These are phyloP conservation scores for Heliamphora pulchella DNA, from an alignment of 179 eudicot genomes.

Conservation along the genomic window DNA sequence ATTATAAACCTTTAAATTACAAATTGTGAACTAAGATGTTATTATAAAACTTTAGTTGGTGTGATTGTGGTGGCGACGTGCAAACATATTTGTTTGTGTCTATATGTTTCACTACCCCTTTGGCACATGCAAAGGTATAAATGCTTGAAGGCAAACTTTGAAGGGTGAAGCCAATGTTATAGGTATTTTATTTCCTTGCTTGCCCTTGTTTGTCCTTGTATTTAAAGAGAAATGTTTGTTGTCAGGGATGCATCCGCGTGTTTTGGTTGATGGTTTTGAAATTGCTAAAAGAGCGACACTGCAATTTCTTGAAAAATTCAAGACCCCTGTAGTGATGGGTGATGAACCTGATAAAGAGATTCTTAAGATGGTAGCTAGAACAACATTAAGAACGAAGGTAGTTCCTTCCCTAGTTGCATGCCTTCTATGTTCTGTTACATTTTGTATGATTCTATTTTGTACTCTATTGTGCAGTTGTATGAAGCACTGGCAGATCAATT, in stretches of 20 bases:
- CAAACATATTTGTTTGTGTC: not conserved
- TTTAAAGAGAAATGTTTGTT: not conserved
- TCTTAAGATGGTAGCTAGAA: slow-evolving; percentile 93
- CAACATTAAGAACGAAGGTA: slow-evolving; percentile 91
- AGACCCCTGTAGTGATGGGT: slow-evolving; percentile 93
- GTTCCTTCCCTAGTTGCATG: not conserved
- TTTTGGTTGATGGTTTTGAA: slow-evolving; percentile 92
- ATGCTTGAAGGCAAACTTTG: not conserved
- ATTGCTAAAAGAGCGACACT: slow-evolving; percentile 96
- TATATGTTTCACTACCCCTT: not conserved
- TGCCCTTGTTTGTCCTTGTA: not conserved
- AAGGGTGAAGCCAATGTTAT: slow-evolving; percentile 3
- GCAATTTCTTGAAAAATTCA: slow-evolving; percentile 75
- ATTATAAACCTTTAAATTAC: not conserved
- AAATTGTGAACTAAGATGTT: no score
- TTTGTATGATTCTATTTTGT: not conserved
- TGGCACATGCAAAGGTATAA: not conserved
- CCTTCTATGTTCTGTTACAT: slow-evolving; percentile 4
- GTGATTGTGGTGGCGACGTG: not conserved
- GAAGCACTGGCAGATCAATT: slow-evolving; percentile 93
- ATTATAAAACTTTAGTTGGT: not conserved
- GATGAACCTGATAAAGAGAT: slow-evolving; percentile 89
- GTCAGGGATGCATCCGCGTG: slow-evolving; percentile 95
- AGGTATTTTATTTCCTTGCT: not conserved
- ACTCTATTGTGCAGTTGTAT: slow-evolving; percentile 44